Percentiles rank a stretch among this genome's conserved stretches.
These are phyloP conservation scores for Elsinoe perseae DNA, from an alignment of 2,329 filamentous ascomycete species.

Conservation along the genomic window DNA sequence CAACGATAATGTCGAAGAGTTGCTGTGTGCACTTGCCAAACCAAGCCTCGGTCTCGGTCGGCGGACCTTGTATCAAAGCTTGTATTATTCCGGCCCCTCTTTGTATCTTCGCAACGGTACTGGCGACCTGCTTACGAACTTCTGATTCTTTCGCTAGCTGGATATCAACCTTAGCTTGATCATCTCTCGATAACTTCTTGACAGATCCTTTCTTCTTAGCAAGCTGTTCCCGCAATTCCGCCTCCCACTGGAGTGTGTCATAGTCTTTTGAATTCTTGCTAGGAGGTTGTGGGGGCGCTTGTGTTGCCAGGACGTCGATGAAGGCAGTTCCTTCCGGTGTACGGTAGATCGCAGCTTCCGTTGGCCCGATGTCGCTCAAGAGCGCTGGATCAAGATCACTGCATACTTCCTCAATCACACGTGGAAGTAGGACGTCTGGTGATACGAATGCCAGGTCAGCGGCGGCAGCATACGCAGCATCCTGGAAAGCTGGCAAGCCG, in stretches of 20 bases:
- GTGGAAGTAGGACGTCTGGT: constrained; percentile 69
- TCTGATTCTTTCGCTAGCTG: constrained; percentile 80
- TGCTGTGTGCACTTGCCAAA: constrained; percentile 72
- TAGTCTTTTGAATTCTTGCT: constrained; percentile 94
- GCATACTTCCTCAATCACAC: constrained; percentile 65
- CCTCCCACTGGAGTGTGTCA: constrained; percentile 94
- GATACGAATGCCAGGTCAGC: constrained; percentile 92
- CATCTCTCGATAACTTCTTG: constrained; percentile 84
- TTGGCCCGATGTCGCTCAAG: constrained; percentile 66
- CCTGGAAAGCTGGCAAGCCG: constrained; percentile 45
- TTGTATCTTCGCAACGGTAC: constrained; percentile 61
- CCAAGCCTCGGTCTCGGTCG: constrained; percentile 83
- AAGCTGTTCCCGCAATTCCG: constrained; percentile 76
- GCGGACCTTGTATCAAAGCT: constrained; percentile 74
- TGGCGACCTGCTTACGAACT: constrained; percentile 65
- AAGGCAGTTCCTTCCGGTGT: constrained; percentile 84
- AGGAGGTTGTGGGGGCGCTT: constrained; percentile 59
- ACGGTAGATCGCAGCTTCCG: constrained; percentile 86
- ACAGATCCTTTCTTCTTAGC: constrained; percentile 88
- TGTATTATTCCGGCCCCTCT: constrained; percentile 81
- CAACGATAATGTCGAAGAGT: constrained; percentile 66
- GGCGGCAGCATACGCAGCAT: constrained; percentile 73
- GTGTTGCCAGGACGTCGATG: constrained; percentile 83
- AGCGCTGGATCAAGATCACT: constrained; percentile 64
- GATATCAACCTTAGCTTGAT: constrained; percentile 80